Base-by-base conservation (phyloP, 2,329 filamentous ascomycete species). In the Atkinsonella hypoxylon region DNA sequence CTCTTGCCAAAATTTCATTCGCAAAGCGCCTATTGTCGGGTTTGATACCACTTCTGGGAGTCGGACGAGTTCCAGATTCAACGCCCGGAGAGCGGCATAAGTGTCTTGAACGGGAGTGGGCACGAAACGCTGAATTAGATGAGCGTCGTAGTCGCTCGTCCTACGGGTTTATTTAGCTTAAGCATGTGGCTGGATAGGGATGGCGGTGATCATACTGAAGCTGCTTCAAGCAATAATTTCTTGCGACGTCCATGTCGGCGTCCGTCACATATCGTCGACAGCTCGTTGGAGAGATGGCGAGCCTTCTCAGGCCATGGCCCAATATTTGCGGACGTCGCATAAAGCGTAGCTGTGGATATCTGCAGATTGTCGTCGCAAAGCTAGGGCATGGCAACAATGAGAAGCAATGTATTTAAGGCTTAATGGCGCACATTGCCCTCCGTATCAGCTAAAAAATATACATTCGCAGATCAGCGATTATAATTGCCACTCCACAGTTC, bases 1-100 rank as follows among this genome's bases (percentile, higher is more conserved):
- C 59, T 97, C 90, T 47, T 87, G 81, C 87, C 93, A 97, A 73
- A 97, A 97, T 66, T 95, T 88, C 68, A 95, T 84, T 56, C 93
- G 89, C 76, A 97, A 82, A 48, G 83, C 76, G 47, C 89, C 91
- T 54, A 97, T 87, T 4, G 84, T 85, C n/a, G 87, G 81, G 54
- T 86, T 93, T 45, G 87, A 93, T 18, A 93, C 90, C 12, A 87
- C 82, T 68, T 97, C 91, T 51, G 93, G 89, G 55, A 97, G 85
- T 51, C 87, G 81, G 43, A 91, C 87, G 53, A 96, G 79, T 66
- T 96, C 91, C 60, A 97, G 78, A 64, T 98, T 98, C 67, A 98
- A 82, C 47, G 90, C 86, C 55, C 91, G 87, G 52, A 98, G 81
- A 53, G 90, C 89, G 58, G 95, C 79, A 69, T 97, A 96, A 57